Evolutionary conservation across 164 flowering plant species (phyloP), one percentile per base, ranked within the genome.

Genomic region (Warburgia ugandensis): DNA sequence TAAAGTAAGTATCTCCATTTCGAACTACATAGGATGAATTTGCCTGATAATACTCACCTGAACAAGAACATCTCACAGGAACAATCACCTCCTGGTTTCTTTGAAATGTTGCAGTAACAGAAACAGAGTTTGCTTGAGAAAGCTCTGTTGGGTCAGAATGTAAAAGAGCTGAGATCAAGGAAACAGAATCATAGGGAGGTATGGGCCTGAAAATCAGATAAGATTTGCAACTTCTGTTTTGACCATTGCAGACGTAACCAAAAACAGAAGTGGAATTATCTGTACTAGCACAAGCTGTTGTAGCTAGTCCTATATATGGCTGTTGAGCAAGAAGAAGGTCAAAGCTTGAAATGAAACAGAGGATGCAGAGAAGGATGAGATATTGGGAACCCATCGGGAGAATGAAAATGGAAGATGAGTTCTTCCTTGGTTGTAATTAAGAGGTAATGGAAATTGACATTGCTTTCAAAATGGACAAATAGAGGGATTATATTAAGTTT

Each of bases 31-130:
- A 80, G 60, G 76, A 60, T 16, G 84, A 41, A 51, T 80, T 77
- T 28, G 59, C 52, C 60, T 86, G 91, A 56, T 69, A 86, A 56
- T 67, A 73, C 54, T 56, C 29, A 53, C 88, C 88, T 28, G 85
- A 70, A 50, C 91, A 79, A 8, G 95, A 80, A 66, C 97, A 90
- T 33, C 60, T 69, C 44, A 80, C 75, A 4, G 97, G 97, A 48
- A 90, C 79, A 28, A 86, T 72, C 41, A 86, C 81, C 64, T 64
- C 45, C 48, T 61, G 55, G 56, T 71, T 60, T 1, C 67, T 64
- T 7, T 52, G 55, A 8, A 86, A 75, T 1, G 60, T 54, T 23
- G 61, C 36, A 21, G 29, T 46, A 14, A 16, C 55, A 0, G 79
- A 52, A 54, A 68, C 80, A 13, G 77, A 58, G 52, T 86, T 89